Evolutionary conservation across 768 basidiomycete species (phyloP), one percentile per base, ranked within the genome.

Genomic region (Suillus fuscotomentosus): DNA sequence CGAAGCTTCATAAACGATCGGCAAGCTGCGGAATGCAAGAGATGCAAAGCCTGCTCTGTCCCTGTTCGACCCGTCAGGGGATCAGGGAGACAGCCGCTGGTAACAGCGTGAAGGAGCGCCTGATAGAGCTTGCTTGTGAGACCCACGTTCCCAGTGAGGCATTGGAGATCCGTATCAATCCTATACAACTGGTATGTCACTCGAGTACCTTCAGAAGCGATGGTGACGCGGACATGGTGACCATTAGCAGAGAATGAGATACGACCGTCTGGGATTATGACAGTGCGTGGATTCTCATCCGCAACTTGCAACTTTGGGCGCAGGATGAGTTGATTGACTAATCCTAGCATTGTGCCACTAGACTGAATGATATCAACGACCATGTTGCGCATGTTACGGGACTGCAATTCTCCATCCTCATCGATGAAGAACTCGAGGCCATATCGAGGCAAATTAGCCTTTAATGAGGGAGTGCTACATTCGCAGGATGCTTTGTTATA

Each of bases 41-140:
- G 69, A 56, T 72, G 67, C 22, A 84, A 67, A 1, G 83, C 83
- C 54, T 83, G 77, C 47, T 82, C 78, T 1, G 78, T 78, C 4
- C 84, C 84, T 0, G 79, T 80, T 9, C 78, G 77, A 20, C 68
- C 67, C 0, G 79, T 82, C 22, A 85, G 71, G 3, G 81, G 80
- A 69, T 85, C 84, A 13, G 75, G 72, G 17, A 80, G 69, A 54
- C 76, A 76, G 11, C 48, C 60, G n/a, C 79, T 79, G 2, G 78
- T 83, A 3, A 83, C 63, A 20, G 81, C 80, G 51, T 86, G 84
- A 17, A 86, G 72, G 60, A 82, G 81, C 3, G 77, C 72, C 54
- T 73, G 74, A 61, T 75, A 82, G 9, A 83, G 70, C 47, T 69
- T 69, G 63, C 71, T 73, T 2, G 64, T 65, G 45, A 78, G 57